These are phyloP conservation scores for Lantana camara DNA, from an alignment of 257 asterid genomes.

Conservation along the genomic window DNA sequence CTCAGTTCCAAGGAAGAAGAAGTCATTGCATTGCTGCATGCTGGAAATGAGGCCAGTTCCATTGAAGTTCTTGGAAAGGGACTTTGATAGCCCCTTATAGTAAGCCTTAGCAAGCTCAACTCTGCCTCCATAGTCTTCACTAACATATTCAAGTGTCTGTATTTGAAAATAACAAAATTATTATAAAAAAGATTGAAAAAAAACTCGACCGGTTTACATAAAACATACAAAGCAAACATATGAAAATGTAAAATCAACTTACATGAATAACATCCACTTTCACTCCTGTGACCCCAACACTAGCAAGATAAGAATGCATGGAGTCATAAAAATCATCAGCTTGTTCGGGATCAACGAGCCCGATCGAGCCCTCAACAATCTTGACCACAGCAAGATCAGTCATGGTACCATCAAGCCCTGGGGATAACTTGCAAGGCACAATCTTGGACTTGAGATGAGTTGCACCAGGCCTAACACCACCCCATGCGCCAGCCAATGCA, in stretches of 20 bases:
- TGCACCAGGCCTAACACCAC: conserved; percentile 71
- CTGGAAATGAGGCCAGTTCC: conserved; percentile 71
- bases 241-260: conserved; percentile 11
- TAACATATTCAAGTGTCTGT: conserved; percentile 45
- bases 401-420: conserved; percentile 79
- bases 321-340: conserved; percentile 64
- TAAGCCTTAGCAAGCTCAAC: conserved; percentile 74
- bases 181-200: background rate
- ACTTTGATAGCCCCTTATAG: conserved; percentile 63
- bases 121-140: conserved; percentile 68
- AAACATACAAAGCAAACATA: background rate
- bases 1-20: conserved; percentile 69
- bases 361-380: conserved; percentile 71
- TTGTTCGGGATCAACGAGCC: conserved; percentile 68
- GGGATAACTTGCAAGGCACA: conserved; percentile 50
- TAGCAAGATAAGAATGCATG: conserved; percentile 67
- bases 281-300: conserved; percentile 70
- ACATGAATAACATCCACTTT: conserved; percentile 79
- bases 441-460: conserved; percentile 53
- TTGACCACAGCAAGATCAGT: conserved; percentile 72
- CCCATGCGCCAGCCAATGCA: conserved; percentile 80
- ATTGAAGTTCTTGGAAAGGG: conserved; percentile 65
- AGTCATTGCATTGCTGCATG: conserved; percentile 85
- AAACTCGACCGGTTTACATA: background rate
- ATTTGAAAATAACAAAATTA: background rate